Evolutionary conservation across 345 rosid genomes (phyloP).

Genomic region (Odontarrhena argentea): DNA sequence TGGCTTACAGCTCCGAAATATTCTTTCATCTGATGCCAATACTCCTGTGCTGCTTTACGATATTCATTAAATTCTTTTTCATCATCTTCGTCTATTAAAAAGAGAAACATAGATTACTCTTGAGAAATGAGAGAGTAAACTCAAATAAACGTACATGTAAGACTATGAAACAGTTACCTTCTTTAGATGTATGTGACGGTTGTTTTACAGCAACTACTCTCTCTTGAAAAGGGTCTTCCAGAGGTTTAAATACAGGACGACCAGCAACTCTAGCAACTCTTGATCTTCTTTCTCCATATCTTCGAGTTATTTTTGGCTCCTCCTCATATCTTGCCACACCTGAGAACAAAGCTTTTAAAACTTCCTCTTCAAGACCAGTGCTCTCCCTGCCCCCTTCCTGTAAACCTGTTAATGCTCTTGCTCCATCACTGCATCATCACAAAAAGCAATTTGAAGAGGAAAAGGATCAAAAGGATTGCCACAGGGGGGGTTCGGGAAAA

Average conservation of each 20-base stretch:
- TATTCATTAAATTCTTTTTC: conserved; percentile 52
- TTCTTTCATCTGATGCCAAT: conserved; percentile 59
- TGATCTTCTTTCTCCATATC: conserved; percentile 41
- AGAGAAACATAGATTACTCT: conserved; percentile 25
- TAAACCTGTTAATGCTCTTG: conserved; percentile 30
- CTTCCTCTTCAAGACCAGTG: conserved; percentile 49
- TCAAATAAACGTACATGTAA: conserved; percentile 21
- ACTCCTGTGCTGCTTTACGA: conserved; percentile 61
- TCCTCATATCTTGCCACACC: conserved; percentile 45
- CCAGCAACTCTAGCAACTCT: conserved; percentile 41
- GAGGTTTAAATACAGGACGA: conserved; percentile 39
- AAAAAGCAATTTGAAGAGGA: conserved; percentile 11
- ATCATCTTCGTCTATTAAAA: conserved; percentile 44
- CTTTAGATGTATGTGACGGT: conserved; percentile 31
- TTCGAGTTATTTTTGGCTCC: conserved; percentile 31
- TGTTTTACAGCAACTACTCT: conserved; percentile 35
- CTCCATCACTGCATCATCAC: conserved; percentile 45
- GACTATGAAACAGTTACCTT: conserved; percentile 40
- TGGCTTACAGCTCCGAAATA: conserved; percentile 64
- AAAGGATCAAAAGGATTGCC: conserved; percentile 14
- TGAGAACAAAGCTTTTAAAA: conserved; percentile 53
- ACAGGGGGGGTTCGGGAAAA: conserved; percentile 5
- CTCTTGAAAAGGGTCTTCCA: conserved; percentile 43
- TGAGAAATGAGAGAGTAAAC: conserved; percentile 13
- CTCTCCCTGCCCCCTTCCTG: conserved; percentile 36